phyloP scores from a whole-genome alignment of 1,284 basidiomycete genomes.

The Ustilago crameri region DNA sequence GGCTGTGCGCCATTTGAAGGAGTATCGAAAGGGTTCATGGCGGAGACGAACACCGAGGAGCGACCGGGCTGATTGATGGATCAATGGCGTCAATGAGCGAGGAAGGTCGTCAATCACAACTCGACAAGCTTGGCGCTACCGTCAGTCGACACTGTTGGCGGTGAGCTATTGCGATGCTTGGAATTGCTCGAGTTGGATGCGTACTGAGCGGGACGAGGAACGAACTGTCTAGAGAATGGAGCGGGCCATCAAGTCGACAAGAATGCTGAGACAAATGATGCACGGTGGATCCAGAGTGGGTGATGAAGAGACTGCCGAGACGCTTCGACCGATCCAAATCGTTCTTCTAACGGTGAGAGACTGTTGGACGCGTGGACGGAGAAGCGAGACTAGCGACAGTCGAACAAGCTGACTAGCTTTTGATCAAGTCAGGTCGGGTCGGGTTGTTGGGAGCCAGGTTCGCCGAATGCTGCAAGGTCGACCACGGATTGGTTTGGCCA shows the following conservation, averaged over 20 bases:
- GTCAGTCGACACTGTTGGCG: background rate
- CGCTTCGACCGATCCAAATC: no score
- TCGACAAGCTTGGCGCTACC: background rate
- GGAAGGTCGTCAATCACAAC: no score
- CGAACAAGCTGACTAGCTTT: no score
- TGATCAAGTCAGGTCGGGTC: no score
- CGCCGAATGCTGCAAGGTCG: background rate
- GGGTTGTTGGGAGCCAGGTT: background rate
- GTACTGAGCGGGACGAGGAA: conserved; percentile 3
- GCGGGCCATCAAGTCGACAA: conserved; percentile 12
- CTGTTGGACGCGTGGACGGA: background rate
- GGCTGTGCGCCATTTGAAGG: conserved; percentile 15
- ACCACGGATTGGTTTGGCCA: background rate
- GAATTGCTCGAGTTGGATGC: background rate
- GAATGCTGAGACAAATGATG: background rate
- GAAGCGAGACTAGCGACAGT: background rate
- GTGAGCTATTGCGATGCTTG: background rate
- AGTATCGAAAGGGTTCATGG: conserved; percentile 51
- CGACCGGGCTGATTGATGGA: background rate
- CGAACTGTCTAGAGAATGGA: conserved; percentile 12
- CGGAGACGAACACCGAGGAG: background rate
- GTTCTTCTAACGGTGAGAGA: no score
- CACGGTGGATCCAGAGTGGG: background rate
- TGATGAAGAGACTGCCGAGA: background rate
- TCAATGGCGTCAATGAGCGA: background rate